phyloP scores from a whole-genome alignment of 1,284 basidiomycete species.

The Macrocystidia cucumis region DNA sequence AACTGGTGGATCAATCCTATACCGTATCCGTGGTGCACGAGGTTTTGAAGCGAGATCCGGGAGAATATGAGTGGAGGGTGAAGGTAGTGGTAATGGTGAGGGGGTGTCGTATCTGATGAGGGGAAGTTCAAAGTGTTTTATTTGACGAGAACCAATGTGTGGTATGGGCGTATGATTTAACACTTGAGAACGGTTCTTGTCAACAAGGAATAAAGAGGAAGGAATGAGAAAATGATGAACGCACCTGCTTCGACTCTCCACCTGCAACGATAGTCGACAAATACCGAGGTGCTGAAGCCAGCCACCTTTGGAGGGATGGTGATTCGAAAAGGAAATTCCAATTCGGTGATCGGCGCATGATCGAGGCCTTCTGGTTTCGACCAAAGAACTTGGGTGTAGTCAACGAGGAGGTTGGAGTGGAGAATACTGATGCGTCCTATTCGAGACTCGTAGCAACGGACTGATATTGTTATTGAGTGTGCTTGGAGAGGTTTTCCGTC shows the following conservation, averaged over 20 bases:
- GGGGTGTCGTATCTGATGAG: constrained; percentile 60
- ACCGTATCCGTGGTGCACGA: constrained; percentile 39
- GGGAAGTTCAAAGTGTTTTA: constrained; percentile 61
- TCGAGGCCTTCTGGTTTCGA: constrained; percentile 47
- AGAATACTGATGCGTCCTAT: constrained; percentile 47
- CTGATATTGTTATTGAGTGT: constrained; percentile 54
- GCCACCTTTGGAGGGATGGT: constrained; percentile 51
- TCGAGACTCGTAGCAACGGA: constrained; percentile 75
- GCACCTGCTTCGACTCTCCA: constrained; percentile 79
- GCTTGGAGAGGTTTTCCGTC: constrained; percentile 60
- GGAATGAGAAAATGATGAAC: constrained; percentile 20
- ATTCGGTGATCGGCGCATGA: constrained; percentile 51
- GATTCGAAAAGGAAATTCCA: constrained; percentile 65
- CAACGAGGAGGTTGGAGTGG: constrained; percentile 58
- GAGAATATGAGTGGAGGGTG: constrained; percentile 23
- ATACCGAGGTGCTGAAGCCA: constrained; percentile 66
- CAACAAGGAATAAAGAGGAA: constrained; percentile 9
- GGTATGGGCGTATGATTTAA: constrained; percentile 57
- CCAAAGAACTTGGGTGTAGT: constrained; percentile 62
- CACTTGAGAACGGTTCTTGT: constrained; percentile 29
- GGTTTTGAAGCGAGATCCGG: constrained; percentile 34
- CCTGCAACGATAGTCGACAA: constrained; percentile 69
- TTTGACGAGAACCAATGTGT: constrained; percentile 57
- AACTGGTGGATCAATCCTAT: constrained; percentile 36
- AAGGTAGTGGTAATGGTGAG: constrained; percentile 22